These are phyloP conservation scores for Sporothrix mexicana DNA, from an alignment of 2,329 filamentous ascomycete genomes.

Conservation along the genomic window DNA sequence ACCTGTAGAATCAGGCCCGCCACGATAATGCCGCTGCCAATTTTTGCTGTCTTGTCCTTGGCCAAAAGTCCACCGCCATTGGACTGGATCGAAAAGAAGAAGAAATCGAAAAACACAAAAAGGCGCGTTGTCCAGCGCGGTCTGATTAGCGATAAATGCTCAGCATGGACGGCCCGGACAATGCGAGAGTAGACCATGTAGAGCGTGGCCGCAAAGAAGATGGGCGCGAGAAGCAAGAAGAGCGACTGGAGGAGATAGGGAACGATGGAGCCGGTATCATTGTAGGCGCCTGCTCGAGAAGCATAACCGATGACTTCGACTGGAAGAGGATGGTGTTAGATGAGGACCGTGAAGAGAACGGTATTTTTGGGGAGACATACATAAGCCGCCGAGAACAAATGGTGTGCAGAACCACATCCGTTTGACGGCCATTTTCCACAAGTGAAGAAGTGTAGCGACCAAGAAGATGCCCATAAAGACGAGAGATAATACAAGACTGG, in stretches of 20 bases:
- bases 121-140: conserved; percentile 43
- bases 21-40: conserved; percentile 57
- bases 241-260: conserved; percentile 51
- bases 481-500: conserved; percentile 27
- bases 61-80: conserved; percentile 43
- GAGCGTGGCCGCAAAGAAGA: conserved; percentile 53
- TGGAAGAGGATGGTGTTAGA: neutral
- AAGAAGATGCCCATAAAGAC: conserved; percentile 27
- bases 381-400: conserved; percentile 28
- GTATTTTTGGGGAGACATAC: conserved; percentile 3
- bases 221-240: conserved; percentile 51
- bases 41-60: conserved; percentile 38
- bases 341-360: neutral
- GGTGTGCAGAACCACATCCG: conserved; percentile 32
- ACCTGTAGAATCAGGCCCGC: conserved; percentile 62
- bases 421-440: conserved; percentile 19
- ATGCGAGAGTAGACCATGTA: conserved; percentile 54
- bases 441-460: neutral
- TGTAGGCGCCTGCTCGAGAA: conserved; percentile 41
- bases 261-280: conserved; percentile 45
- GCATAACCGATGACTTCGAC: conserved; percentile 33
- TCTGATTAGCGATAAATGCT: conserved; percentile 38
- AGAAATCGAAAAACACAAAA: conserved; percentile 45
- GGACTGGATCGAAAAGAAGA: conserved; percentile 44
- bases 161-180: conserved; percentile 43